These are phyloP conservation scores for Erysimum cheiranthoides DNA, from an alignment of 345 rosid genomes.

Conservation along the genomic window DNA sequence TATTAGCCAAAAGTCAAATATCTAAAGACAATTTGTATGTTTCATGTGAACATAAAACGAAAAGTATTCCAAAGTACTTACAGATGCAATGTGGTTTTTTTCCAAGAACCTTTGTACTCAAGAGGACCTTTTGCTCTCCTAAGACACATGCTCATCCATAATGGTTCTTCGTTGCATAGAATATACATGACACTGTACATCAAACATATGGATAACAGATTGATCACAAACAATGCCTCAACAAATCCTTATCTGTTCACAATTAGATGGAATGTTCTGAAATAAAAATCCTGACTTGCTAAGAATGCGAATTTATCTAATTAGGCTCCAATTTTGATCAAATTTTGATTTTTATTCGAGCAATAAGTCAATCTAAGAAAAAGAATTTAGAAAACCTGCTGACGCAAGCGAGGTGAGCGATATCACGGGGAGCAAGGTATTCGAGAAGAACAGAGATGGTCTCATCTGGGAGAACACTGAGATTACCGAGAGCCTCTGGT, in stretches of 20 bases:
- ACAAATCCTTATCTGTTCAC: background rate
- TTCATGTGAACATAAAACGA: background rate
- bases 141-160: slow-evolving; percentile 86
- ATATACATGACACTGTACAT: slow-evolving; percentile 79
- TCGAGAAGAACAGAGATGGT: slow-evolving; percentile 67
- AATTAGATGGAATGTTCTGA: background rate
- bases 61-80: slow-evolving; percentile 41
- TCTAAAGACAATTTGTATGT: background rate
- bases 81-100: slow-evolving; percentile 71
- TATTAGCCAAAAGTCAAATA: slow-evolving; percentile 8
- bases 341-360: background rate
- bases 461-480: slow-evolving; percentile 76
- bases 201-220: background rate
- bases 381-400: slow-evolving; percentile 67
- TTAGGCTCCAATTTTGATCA: slow-evolving; percentile 2
- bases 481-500: slow-evolving; percentile 70
- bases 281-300: slow-evolving; percentile 3
- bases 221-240: background rate
- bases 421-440: slow-evolving; percentile 68
- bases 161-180: slow-evolving; percentile 86
- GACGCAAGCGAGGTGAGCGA: slow-evolving; percentile 80
- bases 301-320: background rate
- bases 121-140: slow-evolving; percentile 57
- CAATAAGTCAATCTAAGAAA: background rate
- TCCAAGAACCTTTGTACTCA: slow-evolving; percentile 87